Conservation (phyloP, 2,329 filamentous ascomycete species). For the Alternaria sp. region DNA sequence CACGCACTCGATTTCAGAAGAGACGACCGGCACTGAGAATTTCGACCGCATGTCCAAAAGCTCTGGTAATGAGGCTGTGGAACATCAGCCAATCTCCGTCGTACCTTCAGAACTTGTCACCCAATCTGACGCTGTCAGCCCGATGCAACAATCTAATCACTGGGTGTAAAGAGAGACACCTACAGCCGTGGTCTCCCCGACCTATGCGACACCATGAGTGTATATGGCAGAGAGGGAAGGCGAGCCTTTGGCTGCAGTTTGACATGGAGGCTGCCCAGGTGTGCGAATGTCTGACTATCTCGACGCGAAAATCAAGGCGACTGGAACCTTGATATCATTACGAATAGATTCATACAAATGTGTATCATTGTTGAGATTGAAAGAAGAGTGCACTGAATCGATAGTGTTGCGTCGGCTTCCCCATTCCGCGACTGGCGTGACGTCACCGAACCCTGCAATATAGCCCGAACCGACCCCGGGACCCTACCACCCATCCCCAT, state of each 20-base stretch:
- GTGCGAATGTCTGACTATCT: not conserved
- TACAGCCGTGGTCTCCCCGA: not conserved
- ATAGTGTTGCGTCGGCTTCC: not conserved
- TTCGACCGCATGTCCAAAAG: not conserved
- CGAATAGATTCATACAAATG: not conserved
- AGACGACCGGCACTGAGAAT: not conserved
- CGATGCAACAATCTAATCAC: not conserved
- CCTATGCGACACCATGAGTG: not conserved
- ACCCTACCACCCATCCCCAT: fast-evolving
- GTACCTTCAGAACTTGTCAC: not conserved
- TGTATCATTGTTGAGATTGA: not conserved
- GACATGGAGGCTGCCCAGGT: not conserved
- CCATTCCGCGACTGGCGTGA: not conserved
- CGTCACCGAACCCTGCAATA: not conserved
- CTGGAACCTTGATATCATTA: not conserved
- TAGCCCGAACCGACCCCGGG: not conserved
- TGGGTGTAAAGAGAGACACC: not conserved
- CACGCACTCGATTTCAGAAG: not conserved
- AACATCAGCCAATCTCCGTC: not conserved
- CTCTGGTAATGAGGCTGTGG: not conserved
- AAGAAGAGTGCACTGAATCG: too few species aligned
- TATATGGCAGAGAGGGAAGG: not conserved
- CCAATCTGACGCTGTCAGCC: not conserved
- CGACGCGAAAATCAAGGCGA: not conserved
- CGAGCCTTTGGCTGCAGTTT: not conserved